phyloP scores from a whole-genome alignment of 2,329 filamentous ascomycete genomes.

The Boeremia exigua region DNA sequence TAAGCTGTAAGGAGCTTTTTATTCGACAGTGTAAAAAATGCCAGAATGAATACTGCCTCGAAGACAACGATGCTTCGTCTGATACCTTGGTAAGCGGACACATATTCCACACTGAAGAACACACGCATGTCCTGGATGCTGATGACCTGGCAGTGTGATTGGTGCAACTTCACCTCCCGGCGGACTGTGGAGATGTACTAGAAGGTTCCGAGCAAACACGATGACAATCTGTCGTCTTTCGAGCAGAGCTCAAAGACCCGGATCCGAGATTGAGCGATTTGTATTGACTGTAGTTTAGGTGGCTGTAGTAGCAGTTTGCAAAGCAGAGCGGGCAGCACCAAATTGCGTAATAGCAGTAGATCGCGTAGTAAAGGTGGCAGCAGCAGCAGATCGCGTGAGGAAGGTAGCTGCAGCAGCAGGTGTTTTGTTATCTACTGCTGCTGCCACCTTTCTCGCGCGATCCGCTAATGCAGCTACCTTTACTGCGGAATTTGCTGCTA shows the following conservation, averaged over 20 bases:
- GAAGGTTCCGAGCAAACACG: neutral
- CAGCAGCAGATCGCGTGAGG: too few relatives aligned
- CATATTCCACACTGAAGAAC: neutral
- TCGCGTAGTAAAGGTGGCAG: too few relatives aligned
- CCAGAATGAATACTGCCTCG: conserved; percentile 79
- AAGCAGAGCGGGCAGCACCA: too few relatives aligned
- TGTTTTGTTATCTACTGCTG: too few relatives aligned
- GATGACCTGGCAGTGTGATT: conserved; percentile 43
- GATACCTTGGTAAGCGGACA: conserved; percentile 55
- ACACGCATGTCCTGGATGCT: neutral
- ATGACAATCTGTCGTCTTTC: neutral
- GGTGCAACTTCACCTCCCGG: conserved; percentile 48
- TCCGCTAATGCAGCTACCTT: too few relatives aligned
- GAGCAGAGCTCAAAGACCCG: neutral
- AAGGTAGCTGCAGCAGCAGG: too few relatives aligned
- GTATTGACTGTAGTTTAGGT: conserved; percentile 1
- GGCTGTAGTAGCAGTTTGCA: too few relatives aligned
- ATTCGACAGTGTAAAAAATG: conserved; percentile 76
- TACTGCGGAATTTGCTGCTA: too few relatives aligned
- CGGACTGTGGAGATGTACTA: conserved; percentile 46
- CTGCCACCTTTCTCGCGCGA: too few relatives aligned
- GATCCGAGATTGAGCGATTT: neutral
- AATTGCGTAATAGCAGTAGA: too few relatives aligned
- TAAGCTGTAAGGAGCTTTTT: conserved; percentile 73
- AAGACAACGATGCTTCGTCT: conserved; percentile 83